phyloP scores from a whole-genome alignment of 169 alveolate genomes.

The Plasmodium vivax region DNA sequence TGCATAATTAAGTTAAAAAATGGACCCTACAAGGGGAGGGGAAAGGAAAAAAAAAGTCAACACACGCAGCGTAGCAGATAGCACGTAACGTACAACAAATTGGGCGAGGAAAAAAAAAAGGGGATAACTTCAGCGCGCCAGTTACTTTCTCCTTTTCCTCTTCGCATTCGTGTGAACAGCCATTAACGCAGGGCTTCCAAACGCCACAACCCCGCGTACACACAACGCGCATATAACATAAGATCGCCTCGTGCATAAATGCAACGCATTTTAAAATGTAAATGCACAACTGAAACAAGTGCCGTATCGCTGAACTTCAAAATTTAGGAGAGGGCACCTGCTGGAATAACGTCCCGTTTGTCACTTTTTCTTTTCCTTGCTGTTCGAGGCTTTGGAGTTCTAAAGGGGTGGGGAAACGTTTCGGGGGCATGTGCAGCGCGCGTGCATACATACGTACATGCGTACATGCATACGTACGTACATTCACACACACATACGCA shows the following conservation, averaged over 20 bases:
- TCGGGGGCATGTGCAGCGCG: neutral
- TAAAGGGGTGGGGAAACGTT: neutral
- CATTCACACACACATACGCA: neutral
- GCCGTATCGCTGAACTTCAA: neutral
- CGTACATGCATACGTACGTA: neutral
- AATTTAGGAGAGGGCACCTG: neutral
- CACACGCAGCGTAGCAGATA: too few species aligned
- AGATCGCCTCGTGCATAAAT: neutral
- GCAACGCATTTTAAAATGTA: neutral
- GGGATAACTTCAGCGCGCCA: neutral
- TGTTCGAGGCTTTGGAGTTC: constrained; percentile 1
- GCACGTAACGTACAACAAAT: neutral
- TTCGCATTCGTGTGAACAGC: neutral
- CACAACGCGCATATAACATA: neutral
- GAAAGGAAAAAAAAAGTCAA: neutral
- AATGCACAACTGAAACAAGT: neutral
- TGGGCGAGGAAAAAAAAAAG: neutral
- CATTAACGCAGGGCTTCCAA: neutral
- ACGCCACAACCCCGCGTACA: neutral
- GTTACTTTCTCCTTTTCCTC: neutral
- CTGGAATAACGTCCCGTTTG: neutral
- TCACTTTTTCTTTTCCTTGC: constrained; percentile 18
- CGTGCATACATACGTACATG: neutral
- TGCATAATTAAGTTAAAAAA: neutral
- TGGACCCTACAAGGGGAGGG: neutral